Evolutionary conservation across 2,329 filamentous ascomycete species (phyloP), one percentile per base, ranked within the genome.

Genomic region (Albophoma yamanashiensis): DNA sequence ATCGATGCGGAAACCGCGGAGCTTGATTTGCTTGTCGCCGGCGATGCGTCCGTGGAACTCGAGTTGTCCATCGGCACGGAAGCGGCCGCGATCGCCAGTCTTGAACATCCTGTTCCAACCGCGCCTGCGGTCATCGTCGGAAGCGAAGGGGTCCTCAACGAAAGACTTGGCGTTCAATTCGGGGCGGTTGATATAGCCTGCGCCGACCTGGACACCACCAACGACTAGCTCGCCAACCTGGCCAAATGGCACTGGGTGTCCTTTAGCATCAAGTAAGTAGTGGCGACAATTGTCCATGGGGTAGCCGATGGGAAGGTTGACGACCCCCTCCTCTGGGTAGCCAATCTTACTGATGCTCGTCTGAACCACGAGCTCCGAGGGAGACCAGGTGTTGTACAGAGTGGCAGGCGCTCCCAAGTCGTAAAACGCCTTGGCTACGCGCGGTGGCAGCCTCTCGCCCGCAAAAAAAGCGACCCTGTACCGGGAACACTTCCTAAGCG

Each of bases 1-100:
- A 57, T 79, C 74, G 12, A 76, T 60, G 3, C 76, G 73, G 61
- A 73, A 64, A 0, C 67, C 68, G 5, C 67, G 65, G 5, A 69
- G 62, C 60, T 70, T 70, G 62, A 69, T 64, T 58, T 78, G 73
- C 7, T 73, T 70, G 66, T 80, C 78, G 2, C 70, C 72, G 0
- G 63, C 64, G 2, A 71, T 67, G 3, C 79, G 72, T n/a, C 42
- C 42, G n/a, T 45, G 42, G n/a, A 45, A 45, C 42, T 45, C 42
- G 20, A 45, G 42, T 20, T 45, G 42, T 45, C 42, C 42, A 12
- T 45, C 42, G n/a, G 20, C 42, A 22, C 42, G 42, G n/a, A 45
- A 45, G 42, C 42, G 42, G 22, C 42, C 42, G 22, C 42, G 42
- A 45, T 45, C 42, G 42, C 42, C 42, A n/a, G 42, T 45, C 20